Base-by-base conservation (phyloP, 2,329 filamentous ascomycete genomes). In the Monilinia laxa region DNA sequence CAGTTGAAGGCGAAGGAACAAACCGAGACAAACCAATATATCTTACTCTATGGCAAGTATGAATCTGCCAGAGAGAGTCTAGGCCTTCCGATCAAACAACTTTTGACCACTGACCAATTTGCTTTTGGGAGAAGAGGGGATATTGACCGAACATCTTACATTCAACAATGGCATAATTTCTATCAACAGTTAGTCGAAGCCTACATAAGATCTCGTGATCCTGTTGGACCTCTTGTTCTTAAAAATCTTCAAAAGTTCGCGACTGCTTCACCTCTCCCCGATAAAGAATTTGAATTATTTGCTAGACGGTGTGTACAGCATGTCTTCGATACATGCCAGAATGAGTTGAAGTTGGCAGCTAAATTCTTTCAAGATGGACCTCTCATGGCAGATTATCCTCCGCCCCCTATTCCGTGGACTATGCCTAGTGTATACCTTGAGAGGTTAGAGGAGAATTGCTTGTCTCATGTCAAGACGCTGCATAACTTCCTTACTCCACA, bases 21-120 rank as follows among this genome's bases (percentile, higher is more conserved):
- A 53, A 91, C 89, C 69, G 88, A 91, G 69, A 90, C 88, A 1
- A 89, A 88, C 2, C 86, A 90, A 79, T 90, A 89, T 28, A 87
- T 89, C 12, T 77, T 91, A 11, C 78, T 91, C 2, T 91, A 91
- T 72, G 87, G 89, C 25, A 91, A 90, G 71, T 91, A 90, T 54
- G 74, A 76, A 55, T 71, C 72, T 69, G 81, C 87, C 35, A 85
- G 89, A 31, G 85, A 85, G 10, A 70, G 70, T 52, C 70, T 76
- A 55, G 88, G 88, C 2, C 82, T 85, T 4, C 86, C 89, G 70
- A 77, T 91, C 64, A 88, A 90, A 75, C 81, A 83, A 64, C 81
- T 91, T 35, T 62, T 76, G 51, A 73, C 69, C 23, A 73, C 69
- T 55, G 58, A 68, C 20, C 71, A 76, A 31, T 76, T 76, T 62